Evolutionary conservation across 78 protist species (phyloP).

Genomic region (Chrysochromulina parva): DNA sequence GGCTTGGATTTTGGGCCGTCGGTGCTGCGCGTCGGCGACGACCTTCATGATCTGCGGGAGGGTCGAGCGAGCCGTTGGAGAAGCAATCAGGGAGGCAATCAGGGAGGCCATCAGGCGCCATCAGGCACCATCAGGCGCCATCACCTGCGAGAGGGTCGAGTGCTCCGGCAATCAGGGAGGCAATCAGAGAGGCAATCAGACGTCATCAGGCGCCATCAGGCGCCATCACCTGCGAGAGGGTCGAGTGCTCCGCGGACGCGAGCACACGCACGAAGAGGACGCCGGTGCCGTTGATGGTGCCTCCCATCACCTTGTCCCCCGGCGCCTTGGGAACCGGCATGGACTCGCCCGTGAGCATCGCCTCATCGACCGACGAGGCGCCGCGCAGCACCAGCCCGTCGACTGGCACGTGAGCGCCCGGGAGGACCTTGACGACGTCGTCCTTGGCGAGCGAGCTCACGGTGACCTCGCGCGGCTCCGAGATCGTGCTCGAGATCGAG

Average conservation of each 20-base stretch:
- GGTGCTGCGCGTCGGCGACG: constrained; percentile 88
- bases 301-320: constrained; percentile 87
- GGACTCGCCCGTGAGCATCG: constrained; percentile 81
- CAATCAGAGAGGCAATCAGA: no score
- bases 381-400: constrained; percentile 70
- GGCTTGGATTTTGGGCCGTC: constrained; percentile 69
- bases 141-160: no score
- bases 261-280: background rate
- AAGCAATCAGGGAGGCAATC: no score
- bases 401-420: constrained; percentile 43
- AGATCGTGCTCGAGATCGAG: no score
- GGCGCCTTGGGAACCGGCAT: constrained; percentile 69
- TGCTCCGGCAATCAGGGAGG: no score
- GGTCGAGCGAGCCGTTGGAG: background rate
- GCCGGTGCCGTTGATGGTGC: constrained; percentile 82
- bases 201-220: no score
- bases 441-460: background rate
- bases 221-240: background rate
- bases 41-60: constrained; percentile 64
- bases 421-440: constrained; percentile 71
- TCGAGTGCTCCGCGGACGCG: background rate
- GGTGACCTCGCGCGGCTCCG: background rate
- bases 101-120: no score
- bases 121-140: no score
- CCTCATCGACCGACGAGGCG: constrained; percentile 75